These are phyloP conservation scores for Phyllosticta capitalensis DNA, from an alignment of 2,329 filamentous ascomycete genomes.

Conservation along the genomic window DNA sequence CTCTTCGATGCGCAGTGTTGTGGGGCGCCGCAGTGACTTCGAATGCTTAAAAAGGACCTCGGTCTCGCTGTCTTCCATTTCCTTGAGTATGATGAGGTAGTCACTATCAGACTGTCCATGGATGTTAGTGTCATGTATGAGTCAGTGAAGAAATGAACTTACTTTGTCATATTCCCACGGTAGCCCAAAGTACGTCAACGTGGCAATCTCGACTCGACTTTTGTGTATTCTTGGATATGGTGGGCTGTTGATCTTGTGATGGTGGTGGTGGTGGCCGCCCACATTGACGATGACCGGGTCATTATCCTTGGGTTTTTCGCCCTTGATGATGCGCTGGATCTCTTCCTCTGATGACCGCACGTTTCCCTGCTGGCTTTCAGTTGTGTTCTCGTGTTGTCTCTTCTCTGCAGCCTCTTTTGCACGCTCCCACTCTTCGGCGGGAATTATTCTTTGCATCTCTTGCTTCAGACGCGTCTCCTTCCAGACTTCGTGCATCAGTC, in stretches of 20 bases:
- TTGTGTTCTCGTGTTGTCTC: too few species aligned
- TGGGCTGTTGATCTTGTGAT: slow-evolving; percentile 13
- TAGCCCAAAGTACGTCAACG: slow-evolving; percentile 38
- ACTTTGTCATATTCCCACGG: slow-evolving; percentile 40
- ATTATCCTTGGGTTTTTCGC: slow-evolving; percentile 35
- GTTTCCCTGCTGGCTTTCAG: too few species aligned
- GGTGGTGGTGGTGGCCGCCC: slow-evolving; percentile 6
- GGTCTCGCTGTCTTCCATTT: slow-evolving; percentile 39
- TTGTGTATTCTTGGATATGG: slow-evolving; percentile 40
- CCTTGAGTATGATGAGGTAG: slow-evolving; percentile 41
- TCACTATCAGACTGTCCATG: slow-evolving; percentile 32
- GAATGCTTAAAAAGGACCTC: slow-evolving; percentile 43
- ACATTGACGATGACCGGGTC: slow-evolving; percentile 23
- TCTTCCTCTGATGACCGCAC: too few species aligned
- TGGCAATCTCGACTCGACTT: slow-evolving; percentile 37
- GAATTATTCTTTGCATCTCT: too few species aligned
- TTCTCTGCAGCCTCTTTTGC: too few species aligned
- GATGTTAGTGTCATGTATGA: neutral
- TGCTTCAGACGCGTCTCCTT: too few species aligned
- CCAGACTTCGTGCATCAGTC: too few species aligned
- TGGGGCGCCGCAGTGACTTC: slow-evolving; percentile 31
- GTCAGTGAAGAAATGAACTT: slow-evolving; percentile 18
- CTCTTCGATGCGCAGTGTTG: slow-evolving; percentile 33
- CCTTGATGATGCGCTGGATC: slow-evolving; percentile 39
- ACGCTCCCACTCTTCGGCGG: too few species aligned